Evolutionary conservation across 805 yeast genomes (phyloP).

Genomic region (Nakazawaea sp.): DNA sequence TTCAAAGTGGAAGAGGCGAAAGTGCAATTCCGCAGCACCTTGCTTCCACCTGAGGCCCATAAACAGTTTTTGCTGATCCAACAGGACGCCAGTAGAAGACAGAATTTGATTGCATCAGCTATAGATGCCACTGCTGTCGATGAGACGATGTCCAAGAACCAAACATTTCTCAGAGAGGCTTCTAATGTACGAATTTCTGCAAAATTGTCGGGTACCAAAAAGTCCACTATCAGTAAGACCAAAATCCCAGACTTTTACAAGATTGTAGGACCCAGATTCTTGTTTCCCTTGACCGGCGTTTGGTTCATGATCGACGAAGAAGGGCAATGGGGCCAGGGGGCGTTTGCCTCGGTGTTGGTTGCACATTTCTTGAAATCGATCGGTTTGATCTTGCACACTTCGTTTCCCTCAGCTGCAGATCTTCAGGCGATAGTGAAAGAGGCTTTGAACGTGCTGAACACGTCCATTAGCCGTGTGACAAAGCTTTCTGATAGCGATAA

Average conservation of each 20-base stretch:
- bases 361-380: slow-evolving; percentile 57
- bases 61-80: slow-evolving; percentile 26
- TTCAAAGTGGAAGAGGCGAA: slow-evolving; percentile 27
- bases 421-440: slow-evolving; percentile 54
- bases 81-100: neutral
- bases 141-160: slow-evolving; percentile 24
- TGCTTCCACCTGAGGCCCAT: slow-evolving; percentile 43
- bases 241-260: slow-evolving; percentile 30
- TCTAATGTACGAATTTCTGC: slow-evolving; percentile 36
- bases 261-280: slow-evolving; percentile 37
- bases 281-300: slow-evolving; percentile 45
- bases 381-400: slow-evolving; percentile 47
- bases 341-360: slow-evolving; percentile 44
- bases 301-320: slow-evolving; percentile 35
- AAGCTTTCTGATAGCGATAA: slow-evolving; percentile 2
- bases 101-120: neutral
- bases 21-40: slow-evolving; percentile 27
- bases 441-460: slow-evolving; percentile 27
- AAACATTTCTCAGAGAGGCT: slow-evolving; percentile 28
- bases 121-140: neutral
- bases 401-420: slow-evolving; percentile 47
- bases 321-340: slow-evolving; percentile 41
- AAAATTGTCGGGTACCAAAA: slow-evolving; percentile 17
- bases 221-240: slow-evolving; percentile 13
- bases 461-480: neutral